Base-by-base conservation (phyloP, 2,329 filamentous ascomycete species). In the Penicillium decumbens region DNA sequence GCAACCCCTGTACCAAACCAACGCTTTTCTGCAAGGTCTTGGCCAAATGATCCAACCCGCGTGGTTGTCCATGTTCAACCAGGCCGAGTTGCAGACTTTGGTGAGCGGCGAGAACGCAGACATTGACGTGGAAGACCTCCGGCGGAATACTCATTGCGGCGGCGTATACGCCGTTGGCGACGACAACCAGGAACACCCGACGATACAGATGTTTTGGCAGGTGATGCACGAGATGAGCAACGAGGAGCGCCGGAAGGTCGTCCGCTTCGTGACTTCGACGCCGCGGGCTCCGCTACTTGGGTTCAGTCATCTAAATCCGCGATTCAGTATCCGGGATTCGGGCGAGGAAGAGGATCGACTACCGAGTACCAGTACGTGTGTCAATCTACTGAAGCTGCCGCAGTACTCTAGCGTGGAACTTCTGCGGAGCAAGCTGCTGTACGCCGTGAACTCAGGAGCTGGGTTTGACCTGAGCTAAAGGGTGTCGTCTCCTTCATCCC, bases 31-130 rank as follows among this genome's bases (percentile, higher is more conserved):
- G 6, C 83, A 83, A 48, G 93, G 93, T 0, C 81, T 98, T 1
- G 83, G 87, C 20, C 79, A 85, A 56, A 95, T 98, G 65, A 93
- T 98, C 57, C 86, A 91, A 50, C 91, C 92, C 0, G 82, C 83
- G 3, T 98, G 93, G 93, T 80, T 98, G 4, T 90, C 87, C 62
- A 97, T 98, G 93, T 98, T 98, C 77, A 98, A 98, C 69, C 92
- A 96, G 68, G 83, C 83, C 3, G 93, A 98, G 68, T 80, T 98
- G 4, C 93, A 97, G 72, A 93, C 89, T 1, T 83, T 98, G 5
- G 87, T 98, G 13, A 89, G 90, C 45, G 93, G 93, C 38, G 90
- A 95, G 60, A 85, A 84, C 25, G 85, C 85, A 8, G 84, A 88
- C 54, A 95, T 98, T 50, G 87, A 96, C 63, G 80, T 98, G 30